Evolutionary conservation across 306 rosid species (phyloP).

Genomic region (Dryas drummondii): DNA sequence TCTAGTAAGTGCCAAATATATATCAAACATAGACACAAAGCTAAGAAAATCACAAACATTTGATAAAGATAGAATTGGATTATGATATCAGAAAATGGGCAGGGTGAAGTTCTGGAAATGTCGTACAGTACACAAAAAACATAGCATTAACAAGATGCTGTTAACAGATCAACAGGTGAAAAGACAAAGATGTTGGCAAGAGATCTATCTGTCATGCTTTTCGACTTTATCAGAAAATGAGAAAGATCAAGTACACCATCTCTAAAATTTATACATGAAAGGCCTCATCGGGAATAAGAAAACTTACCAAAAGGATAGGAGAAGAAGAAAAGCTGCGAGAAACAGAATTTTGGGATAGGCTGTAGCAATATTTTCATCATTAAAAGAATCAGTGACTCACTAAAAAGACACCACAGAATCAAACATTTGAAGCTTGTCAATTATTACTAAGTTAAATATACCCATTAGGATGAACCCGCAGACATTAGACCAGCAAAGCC

Average conservation of each 20-base stretch:
- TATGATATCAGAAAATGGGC: not conserved
- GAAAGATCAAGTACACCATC: not conserved
- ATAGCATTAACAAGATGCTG: not conserved
- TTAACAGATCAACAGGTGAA: conserved; percentile 2
- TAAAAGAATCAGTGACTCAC: conserved; percentile 24
- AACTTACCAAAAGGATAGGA: conserved; percentile 74
- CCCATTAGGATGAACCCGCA: conserved; percentile 69
- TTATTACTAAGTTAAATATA: conserved; percentile 34
- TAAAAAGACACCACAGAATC: conserved; percentile 9
- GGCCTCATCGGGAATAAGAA: not conserved
- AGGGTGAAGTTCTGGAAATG: not conserved
- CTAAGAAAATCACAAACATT: not conserved
- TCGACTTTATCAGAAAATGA: not conserved
- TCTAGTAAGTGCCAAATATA: not conserved
- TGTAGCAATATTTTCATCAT: conserved; percentile 41
- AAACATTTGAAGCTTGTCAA: conserved; percentile 12
- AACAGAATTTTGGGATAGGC: conserved; percentile 64
- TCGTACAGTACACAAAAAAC: not conserved
- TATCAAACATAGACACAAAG: not conserved
- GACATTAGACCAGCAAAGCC: conserved; percentile 56
- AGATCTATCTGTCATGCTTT: not conserved
- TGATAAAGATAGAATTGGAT: not conserved
- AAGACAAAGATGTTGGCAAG: not conserved
- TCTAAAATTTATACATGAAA: conserved; percentile 4
- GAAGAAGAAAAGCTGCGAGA: conserved; percentile 62